Base-by-base conservation (phyloP, 768 basidiomycete genomes). In the Pluteus cervinus region DNA sequence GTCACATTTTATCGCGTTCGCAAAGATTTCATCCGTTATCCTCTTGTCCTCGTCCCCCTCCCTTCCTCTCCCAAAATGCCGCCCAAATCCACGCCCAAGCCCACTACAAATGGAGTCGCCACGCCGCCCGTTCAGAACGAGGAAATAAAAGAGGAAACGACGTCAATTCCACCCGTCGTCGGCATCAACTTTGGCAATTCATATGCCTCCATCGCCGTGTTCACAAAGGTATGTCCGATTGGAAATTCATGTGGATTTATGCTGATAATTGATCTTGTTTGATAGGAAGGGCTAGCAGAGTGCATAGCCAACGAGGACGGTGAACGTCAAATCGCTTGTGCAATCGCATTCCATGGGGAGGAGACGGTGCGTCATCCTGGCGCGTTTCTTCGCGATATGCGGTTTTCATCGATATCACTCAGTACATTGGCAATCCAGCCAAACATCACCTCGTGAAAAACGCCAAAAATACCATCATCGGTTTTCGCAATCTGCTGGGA, bases 301-400 rank as follows among this genome's bases (percentile, higher is more conserved):
- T 94, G 89, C 56, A 97, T 98, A 43, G 96, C 93, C 4, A 98
- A 97, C 57, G 93, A 98, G 56, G 94, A 98, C 56, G 94, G 96
- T 21, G 94, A 97, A 56, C 83, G 96, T 22, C 94, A 99, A 65
- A 98, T 99, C 52, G 91, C 91, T 0, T 90, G 88, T 55, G 91
- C 91, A 18, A 69, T 98, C 38, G 78, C 92, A 0, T 98, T 94
- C 58, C 77, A 79, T 26, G 91, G 90, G 18, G 88, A 94, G 59
- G 86, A 97, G 59, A 79, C 84, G 56, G 92, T 90, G 53, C 50
- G 84, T 70, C 16, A 9, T 26, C 21, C 7, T 33, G 10, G 41
- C 39, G 5, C 38, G 18, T 23, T 15, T 35, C 42, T 18, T 23
- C 3, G 29, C 36, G 21, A 22, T 18, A 40, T 12, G 38, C 42